Base-by-base conservation (phyloP, 2,329 filamentous ascomycete genomes). In the Fusarium sp. region DNA sequence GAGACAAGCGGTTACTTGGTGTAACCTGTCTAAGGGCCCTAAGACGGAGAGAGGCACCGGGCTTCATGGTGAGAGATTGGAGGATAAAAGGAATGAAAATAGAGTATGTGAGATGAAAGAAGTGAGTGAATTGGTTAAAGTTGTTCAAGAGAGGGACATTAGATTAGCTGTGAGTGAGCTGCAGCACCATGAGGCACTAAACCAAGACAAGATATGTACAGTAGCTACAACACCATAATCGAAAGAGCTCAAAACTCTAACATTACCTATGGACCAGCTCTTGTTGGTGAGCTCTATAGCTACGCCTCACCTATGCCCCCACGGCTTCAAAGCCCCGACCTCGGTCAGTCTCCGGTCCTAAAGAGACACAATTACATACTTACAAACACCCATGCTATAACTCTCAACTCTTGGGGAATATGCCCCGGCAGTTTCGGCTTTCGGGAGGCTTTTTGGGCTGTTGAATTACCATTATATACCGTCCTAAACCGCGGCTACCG, bases 321-420 rank as follows among this genome's bases (percentile, higher is more conserved):
- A 69, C 59, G 52, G 32, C 64, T 45, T 23, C 52, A 30, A 54
- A 57, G 30, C 35, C 32, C 35, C 37, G 42, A 57, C 54, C 54
- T 71, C 69, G 69, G 69, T 41, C 64, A 72, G 69, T 55, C 45
- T 71, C 69, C 69, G 69, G 54, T 41, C 26, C 38, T 15, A 64
- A 57, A 38, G 37, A 49, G 23, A 40, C 7, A 30, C 45, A 57
- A 53, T 44, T 35, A 40, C 27, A 23, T 33, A 32, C 17, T 20
- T 15, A 26, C 27, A 46, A 38, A 32, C 35, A 54, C 40, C 40
- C 35, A 33, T 54, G 40, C 37, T n/a, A 30, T 26, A 49, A n/a
- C 60, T 50, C 60, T 20, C 38, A 58, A 45, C 32, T 35, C 33
- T 61, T 53, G 27, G 26, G 45, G 40, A 48, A 44, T 53, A 26